Conservation (phyloP, 345 rosid species). For the Camelina laxa region DNA sequence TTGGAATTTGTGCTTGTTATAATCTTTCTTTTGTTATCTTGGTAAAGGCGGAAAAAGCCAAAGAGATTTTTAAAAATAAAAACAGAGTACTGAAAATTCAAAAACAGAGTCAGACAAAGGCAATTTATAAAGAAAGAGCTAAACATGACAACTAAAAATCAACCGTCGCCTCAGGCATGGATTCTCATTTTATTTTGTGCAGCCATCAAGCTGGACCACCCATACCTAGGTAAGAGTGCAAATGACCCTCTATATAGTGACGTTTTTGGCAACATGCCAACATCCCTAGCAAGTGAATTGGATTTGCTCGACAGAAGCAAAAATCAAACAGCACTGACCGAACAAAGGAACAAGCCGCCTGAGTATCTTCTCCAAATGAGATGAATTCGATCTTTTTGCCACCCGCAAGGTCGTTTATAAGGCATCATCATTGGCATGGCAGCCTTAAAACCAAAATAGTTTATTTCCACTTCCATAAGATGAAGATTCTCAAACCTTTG, state of each 20-base stretch:
- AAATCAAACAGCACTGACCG: background rate
- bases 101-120: slow-evolving; percentile 8
- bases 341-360: too few relatives aligned
- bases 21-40: background rate
- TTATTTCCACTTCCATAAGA: background rate
- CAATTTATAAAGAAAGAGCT: background rate
- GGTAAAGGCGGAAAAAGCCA: background rate
- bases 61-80: background rate
- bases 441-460: background rate
- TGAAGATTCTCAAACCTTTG: background rate
- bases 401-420: too few relatives aligned
- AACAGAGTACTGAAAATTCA: background rate
- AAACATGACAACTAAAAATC: background rate
- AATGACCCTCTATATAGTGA: background rate
- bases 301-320: background rate
- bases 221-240: background rate
- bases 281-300: background rate
- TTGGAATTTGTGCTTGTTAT: background rate
- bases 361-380: too few relatives aligned
- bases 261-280: background rate
- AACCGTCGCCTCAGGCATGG: background rate
- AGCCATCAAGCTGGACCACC: background rate
- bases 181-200: background rate
- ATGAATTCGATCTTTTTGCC: too few relatives aligned
- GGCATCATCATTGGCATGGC: too few relatives aligned